Evolutionary conservation across 768 basidiomycete species (phyloP), one percentile per base, ranked within the genome.

Genomic region (Phlegmacium glaucopus): DNA sequence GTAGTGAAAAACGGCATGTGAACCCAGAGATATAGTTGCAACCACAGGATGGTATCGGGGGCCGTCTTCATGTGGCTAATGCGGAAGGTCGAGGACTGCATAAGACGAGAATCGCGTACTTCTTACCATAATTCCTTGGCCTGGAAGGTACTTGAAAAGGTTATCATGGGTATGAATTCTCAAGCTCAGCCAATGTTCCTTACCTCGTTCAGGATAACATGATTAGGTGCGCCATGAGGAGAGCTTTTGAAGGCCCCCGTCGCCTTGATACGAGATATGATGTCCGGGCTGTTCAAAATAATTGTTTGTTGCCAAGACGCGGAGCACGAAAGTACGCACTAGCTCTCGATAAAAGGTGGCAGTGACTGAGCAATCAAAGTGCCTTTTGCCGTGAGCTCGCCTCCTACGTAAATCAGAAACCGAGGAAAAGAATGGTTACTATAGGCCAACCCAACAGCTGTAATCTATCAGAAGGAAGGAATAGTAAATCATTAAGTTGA

Each of bases 111-210:
- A 46, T 17, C 36, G 34, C 13, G 15, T 5, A 40, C 25, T 47
- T 65, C 72, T 46, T 63, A 93, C 93, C 79, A 94, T 88, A 50
- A 98, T 97, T 9, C 95, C 94, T 70, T 96, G 92, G 1, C 89
- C 90, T 7, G 91, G 79, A 13, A 82, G 75, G 65, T 97, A 97
- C 83, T 89, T 35, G 17, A 35, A 45, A 30, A 45, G 45, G 22
- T 22, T 42, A 30, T 27, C 37, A 51, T 48, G 30, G 43, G 26
- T 15, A 26, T 9, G 45, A 42, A 35, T 28, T 29, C 26, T 29
- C 13, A 50, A 46, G 28, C 45, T 32, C 49, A 48, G 36, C 25
- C 38, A 17, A 39, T 29, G 47, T 27, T 17, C 56, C 70, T 50
- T 53, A 83, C 86, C 74, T 95, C 90, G 62, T 94, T 94, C 57